These are phyloP conservation scores for Hygrophorus pudorinus DNA, from an alignment of 768 basidiomycete species.

Conservation along the genomic window DNA sequence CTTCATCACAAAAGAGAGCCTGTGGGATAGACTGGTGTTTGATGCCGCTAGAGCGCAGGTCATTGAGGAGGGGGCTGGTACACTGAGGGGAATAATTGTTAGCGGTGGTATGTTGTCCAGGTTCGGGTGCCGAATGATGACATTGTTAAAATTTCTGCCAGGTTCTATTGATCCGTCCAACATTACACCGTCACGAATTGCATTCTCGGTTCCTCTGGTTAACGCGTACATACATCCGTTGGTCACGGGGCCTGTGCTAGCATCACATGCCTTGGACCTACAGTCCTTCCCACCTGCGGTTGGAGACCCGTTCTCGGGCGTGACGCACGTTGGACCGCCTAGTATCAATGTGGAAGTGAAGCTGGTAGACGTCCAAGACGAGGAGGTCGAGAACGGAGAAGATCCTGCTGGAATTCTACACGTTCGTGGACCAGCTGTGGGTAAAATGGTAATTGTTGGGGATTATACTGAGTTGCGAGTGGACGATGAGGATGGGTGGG, in stretches of 20 bases:
- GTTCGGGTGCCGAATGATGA: background rate
- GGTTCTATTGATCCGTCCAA: conserved; percentile 38
- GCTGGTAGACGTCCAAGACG: conserved; percentile 61
- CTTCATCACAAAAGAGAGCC: conserved; percentile 62
- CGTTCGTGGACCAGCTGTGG: conserved; percentile 69
- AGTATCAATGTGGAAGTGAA: conserved; percentile 80
- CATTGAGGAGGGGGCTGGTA: conserved; percentile 49
- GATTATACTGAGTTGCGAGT: conserved; percentile 21
- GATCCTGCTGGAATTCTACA: conserved; percentile 56
- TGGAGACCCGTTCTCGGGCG: conserved; percentile 19
- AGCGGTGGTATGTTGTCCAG: conserved; percentile 50
- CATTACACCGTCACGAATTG: conserved; percentile 57
- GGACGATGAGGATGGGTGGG: conserved; percentile 34
- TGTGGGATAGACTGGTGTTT: conserved; percentile 81
- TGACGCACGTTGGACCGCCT: conserved; percentile 64
- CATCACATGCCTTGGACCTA: conserved; percentile 77
- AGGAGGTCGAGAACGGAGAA: conserved; percentile 47
- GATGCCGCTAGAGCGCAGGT: conserved; percentile 51
- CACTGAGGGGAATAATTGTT: conserved; percentile 59
- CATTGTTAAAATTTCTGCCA: conserved; percentile 14
- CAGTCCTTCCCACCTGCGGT: conserved; percentile 49
- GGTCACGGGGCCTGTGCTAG: conserved; percentile 69
- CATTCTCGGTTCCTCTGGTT: conserved; percentile 69
- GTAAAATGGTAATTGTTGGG: conserved; percentile 33
- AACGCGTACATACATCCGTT: conserved; percentile 50